Conservation (phyloP, 2,329 filamentous ascomycete species). For the Aaosphaeria arxii region DNA sequence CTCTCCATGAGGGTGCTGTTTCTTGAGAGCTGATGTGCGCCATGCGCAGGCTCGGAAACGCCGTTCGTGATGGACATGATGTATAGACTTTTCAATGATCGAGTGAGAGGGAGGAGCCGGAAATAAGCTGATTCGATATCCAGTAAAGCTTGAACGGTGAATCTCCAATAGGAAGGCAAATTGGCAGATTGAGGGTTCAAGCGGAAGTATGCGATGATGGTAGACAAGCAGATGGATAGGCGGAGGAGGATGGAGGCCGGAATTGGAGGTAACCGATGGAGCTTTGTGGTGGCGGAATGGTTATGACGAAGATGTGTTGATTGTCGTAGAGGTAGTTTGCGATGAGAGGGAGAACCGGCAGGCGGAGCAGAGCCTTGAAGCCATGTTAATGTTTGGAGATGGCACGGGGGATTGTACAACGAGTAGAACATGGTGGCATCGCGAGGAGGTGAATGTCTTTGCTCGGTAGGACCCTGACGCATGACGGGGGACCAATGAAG, state of each 20-base stretch:
- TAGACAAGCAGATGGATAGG: neutral
- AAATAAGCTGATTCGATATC: no score
- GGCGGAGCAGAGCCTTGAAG: conserved; percentile 7
- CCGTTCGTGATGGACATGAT: conserved; percentile 8
- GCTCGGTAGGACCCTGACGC: neutral
- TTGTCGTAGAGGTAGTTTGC: no score
- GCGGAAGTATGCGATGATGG: neutral
- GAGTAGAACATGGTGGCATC: neutral
- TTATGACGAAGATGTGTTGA: no score
- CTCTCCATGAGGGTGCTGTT: neutral
- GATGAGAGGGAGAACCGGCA: neutral
- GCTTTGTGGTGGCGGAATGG: no score
- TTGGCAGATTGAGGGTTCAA: neutral
- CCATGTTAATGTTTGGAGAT: conserved; percentile 1
- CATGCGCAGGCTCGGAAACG: conserved; percentile 1
- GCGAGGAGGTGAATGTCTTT: neutral
- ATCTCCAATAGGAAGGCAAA: neutral
- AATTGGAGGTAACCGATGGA: no score
- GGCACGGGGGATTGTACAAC: neutral
- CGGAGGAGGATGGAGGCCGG: neutral
- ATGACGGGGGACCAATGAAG: no score
- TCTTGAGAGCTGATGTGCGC: neutral
- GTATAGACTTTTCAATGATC: no score
- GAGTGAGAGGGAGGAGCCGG: no score
- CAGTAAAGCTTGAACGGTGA: no score